Percentiles rank a stretch among this genome's conserved stretches.
Evolutionary conservation across 495 filamentous ascomycete species (phyloP).

Genomic region (Talaromyces stipitatus): DNA sequence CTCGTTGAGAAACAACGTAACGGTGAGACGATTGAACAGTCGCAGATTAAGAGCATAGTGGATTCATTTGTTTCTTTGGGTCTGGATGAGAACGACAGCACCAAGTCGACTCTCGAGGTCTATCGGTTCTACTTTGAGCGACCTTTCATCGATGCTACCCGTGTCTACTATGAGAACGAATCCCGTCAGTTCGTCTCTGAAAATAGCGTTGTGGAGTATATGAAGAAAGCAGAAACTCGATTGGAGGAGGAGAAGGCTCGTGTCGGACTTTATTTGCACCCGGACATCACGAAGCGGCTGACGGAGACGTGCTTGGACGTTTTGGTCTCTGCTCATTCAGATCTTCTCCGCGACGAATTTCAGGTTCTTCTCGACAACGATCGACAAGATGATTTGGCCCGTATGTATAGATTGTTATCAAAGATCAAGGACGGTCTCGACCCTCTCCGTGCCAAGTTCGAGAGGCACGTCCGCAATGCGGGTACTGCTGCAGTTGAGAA

Average conservation of each 20-base stretch:
- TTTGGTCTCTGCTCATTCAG: conserved; percentile 80
- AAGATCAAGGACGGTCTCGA: conserved; percentile 91
- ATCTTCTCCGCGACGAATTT: conserved; percentile 86
- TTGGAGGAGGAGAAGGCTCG: conserved; percentile 91
- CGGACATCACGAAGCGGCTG: conserved; percentile 74
- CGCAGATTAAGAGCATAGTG: conserved; percentile 94
- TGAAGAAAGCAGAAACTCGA: conserved; percentile 98
- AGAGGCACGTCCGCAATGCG: conserved; percentile 84
- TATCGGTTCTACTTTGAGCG: conserved; percentile 87
- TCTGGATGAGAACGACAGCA: conserved; percentile 85
- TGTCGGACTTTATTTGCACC: conserved; percentile 84
- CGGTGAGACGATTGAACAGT: conserved; percentile 95
- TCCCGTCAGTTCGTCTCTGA: conserved; percentile 91
- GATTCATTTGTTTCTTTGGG: conserved; percentile 95
- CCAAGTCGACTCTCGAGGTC: conserved; percentile 90
- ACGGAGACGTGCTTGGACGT: conserved; percentile 84
- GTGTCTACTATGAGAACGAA: conserved; percentile 79
- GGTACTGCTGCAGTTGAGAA: conserved; percentile 85
- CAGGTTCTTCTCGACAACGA: conserved; percentile 93
- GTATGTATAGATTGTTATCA: conserved; percentile 91
- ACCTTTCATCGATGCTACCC: conserved; percentile 84
- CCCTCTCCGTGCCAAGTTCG: conserved; percentile 80
- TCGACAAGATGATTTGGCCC: conserved; percentile 85
- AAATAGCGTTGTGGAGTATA: conserved; percentile 98
- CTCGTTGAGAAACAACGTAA: conserved; percentile 97